Evolutionary conservation across 2,329 filamentous ascomycete genomes (phyloP), one percentile per base, ranked within the genome.

Genomic region (Trichophyton benhamiae): DNA sequence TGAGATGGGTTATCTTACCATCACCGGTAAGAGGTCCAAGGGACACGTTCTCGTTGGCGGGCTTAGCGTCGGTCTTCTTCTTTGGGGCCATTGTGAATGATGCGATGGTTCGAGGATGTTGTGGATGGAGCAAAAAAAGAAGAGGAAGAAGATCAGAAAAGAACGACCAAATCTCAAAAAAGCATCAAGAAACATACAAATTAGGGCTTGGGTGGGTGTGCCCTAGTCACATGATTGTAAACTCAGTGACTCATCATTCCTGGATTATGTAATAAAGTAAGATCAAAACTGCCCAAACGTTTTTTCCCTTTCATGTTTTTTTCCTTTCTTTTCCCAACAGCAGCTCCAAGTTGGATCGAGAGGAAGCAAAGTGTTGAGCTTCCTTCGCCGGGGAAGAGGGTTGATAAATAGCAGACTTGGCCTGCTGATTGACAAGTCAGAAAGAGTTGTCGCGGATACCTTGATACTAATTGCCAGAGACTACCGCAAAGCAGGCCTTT

Each of bases 21-120:
- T 96, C 92, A 77, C 91, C 88, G 82, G 91, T 89, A 80, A 96
- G 89, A 77, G 94, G 94, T 74, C 94, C 94, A 74, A 97, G 86
- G 80, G 88, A 91, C 84, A 99, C 94, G 83, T 99, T 99, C 87
- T 97, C 94, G 83, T 92, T 79, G 68, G 79, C 86, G 73, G 85
- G 83, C 74, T 88, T 86, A 77, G 87, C 84, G 74, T 85, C 81
- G 79, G 87, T 86, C 84, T 92, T 91, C 86, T 95, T 95, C 79
- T 91, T 91, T 80, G 91, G 82, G 92, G 97, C 97, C 77, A 80
- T 89, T 83, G 78, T 73, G 73, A 73, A 58, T 41, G 58, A 69
- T 71, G 71, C 72, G 65, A 69, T 73, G 74, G 71, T 75, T 63
- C 41, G 49, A 27, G 36, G n/a, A 52, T 33, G 46, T 52, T 52